Evolutionary conservation across 441 rosid species (phyloP), one percentile per base, ranked within the genome.

Genomic region (Daphne laureola): DNA sequence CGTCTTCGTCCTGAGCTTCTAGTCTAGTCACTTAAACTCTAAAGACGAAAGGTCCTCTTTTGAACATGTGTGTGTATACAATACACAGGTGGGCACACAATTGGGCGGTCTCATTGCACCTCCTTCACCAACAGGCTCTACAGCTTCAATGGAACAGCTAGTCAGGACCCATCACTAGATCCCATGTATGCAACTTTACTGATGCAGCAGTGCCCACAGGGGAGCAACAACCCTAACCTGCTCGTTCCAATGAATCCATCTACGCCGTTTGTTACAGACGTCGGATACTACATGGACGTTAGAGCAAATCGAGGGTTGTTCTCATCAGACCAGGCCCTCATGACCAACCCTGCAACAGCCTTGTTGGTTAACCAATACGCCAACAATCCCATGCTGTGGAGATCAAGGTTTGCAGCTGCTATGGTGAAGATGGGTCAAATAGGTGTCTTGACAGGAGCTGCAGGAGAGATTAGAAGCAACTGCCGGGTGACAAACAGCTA

Each of bases 341-440:
- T 77, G 14, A 66, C 77, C 17, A 51, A 47, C 54, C 16, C 70
- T 0, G 52, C 65, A n/a, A 70, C 80, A 11, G 72, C 77, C 15
- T 26, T 36, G 16, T 66, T 66, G 52, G 82, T 75, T 26, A 46
- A 0, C 3, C 63, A 54, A 27, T 66, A 74, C 51, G 68, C 71
- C 14, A 35, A 21, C 17, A 62, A 53, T 57, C 64, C 70, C 8
- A 26, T 6, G 16, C 50, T 16, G 12, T 77, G 83, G 77, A 64
- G 23, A 51, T 55, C 17, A 2, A 77, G 77, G 40, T 84, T 87
- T 53, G 78, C 67, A 15, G 76, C 74, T 14, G 77, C 90, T 0
- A 87, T 87, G 83, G 74, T 79, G 18, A 87, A 87, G 69, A 82
- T 87, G 90, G 90, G 88, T 42, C 64, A 49, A 12, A 46, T 86